These are phyloP conservation scores for Pyronema domesticum DNA, from an alignment of 495 filamentous ascomycete genomes.

Conservation along the genomic window DNA sequence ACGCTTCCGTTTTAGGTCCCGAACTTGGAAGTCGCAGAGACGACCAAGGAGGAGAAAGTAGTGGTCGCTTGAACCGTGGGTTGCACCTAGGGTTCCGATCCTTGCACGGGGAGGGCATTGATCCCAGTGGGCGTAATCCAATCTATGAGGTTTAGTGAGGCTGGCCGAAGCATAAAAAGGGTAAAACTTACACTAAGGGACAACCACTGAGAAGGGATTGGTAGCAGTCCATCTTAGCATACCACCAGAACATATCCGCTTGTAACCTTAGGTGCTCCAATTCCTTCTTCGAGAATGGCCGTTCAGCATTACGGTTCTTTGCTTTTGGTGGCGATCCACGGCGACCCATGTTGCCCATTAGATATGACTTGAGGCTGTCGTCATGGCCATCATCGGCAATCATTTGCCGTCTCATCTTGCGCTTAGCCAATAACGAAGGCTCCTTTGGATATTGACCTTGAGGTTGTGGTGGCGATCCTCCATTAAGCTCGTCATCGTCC, in stretches of 20 bases:
- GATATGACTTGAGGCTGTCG: constrained; percentile 24
- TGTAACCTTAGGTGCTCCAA: constrained; percentile 63
- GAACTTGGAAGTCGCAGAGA: constrained; percentile 60
- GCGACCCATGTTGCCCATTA: constrained; percentile 19
- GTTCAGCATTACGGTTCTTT: constrained; percentile 15
- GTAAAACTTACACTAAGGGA: constrained; percentile 51
- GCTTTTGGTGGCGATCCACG: constrained; percentile 2
- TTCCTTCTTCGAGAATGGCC: constrained; percentile 46
- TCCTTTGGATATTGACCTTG: constrained; percentile 1
- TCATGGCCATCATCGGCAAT: constrained; percentile 23
- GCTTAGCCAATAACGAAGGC: constrained; percentile 8
- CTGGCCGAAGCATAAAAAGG: neutral
- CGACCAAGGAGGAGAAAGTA: constrained; percentile 66
- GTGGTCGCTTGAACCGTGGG: constrained; percentile 77
- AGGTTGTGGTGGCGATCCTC: constrained; percentile 1
- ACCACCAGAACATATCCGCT: constrained; percentile 93
- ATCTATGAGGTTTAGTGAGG: constrained; percentile 32
- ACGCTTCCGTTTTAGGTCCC: constrained; percentile 58
- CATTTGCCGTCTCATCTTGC: constrained; percentile 18
- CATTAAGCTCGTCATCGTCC: constrained; percentile 27
- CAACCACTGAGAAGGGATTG: constrained; percentile 83
- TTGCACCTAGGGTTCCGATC: constrained; percentile 57
- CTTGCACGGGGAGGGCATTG: constrained; percentile 71
- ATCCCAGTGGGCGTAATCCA: constrained; percentile 62
- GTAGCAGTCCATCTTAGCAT: constrained; percentile 76